phyloP scores from a whole-genome alignment of 495 filamentous ascomycete genomes.

The Xylaria nigripes region DNA sequence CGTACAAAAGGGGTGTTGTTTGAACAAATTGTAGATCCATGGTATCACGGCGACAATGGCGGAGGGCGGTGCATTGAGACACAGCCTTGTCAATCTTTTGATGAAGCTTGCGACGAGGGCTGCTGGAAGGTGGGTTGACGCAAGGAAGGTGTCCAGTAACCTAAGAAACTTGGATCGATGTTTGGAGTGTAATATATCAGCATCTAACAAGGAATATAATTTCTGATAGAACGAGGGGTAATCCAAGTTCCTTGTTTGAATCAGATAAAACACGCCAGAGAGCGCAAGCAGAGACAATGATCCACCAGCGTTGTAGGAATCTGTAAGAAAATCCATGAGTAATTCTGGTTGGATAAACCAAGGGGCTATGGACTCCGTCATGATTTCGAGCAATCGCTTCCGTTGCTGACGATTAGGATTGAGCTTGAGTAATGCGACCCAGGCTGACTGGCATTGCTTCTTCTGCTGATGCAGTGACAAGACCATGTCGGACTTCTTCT shows the following conservation, averaged over 20 bases:
- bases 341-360: constrained; percentile 81
- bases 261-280: constrained; percentile 91
- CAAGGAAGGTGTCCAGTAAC: constrained; percentile 81
- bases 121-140: constrained; percentile 88
- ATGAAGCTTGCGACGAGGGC: constrained; percentile 90
- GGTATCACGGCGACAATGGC: constrained; percentile 84
- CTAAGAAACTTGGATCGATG: constrained; percentile 92
- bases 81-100: constrained; percentile 76
- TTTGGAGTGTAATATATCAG: constrained; percentile 80
- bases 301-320: constrained; percentile 81
- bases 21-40: constrained; percentile 92
- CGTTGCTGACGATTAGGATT: constrained; percentile 61
- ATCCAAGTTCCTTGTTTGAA: constrained; percentile 86
- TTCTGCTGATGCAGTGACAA: constrained; percentile 55
- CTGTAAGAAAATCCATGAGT: constrained; percentile 95
- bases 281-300: constrained; percentile 79
- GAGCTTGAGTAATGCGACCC: constrained; percentile 68
- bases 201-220: constrained; percentile 83
- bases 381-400: constrained; percentile 65
- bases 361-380: constrained; percentile 69
- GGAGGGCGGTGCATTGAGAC: constrained; percentile 74
- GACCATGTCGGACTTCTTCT: constrained; percentile 45
- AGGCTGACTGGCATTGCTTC: constrained; percentile 71
- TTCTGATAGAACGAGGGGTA: constrained; percentile 93
- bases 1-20: constrained; percentile 78